Conservation (phyloP, 345 rosid species). For the Arabidopsis thaliana region TAIR10.1 NC_003074.8:23253501-23254000, state of each 20-base stretch:
- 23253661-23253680: conserved; percentile 54
- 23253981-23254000: conserved; percentile 41
- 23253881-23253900: conserved; percentile 62
- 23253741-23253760: conserved; percentile 59
- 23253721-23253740: conserved; percentile 48
- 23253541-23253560: conserved; percentile 68
- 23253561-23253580: conserved; percentile 80
- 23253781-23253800: conserved; percentile 28
- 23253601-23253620: conserved; percentile 54
- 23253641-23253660: conserved; percentile 48
- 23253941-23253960: conserved; percentile 97
- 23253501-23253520: conserved; percentile 91
- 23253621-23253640: conserved; percentile 52
- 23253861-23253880: conserved; percentile 54
- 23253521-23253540: conserved; percentile 86
- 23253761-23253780: conserved; percentile 28
- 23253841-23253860: conserved; percentile 64
- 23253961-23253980: conserved; percentile 63
- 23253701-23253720: conserved; percentile 55
- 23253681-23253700: conserved; percentile 47
- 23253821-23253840: conserved; percentile 62
- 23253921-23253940: conserved; percentile 85
- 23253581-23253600: conserved; percentile 75
- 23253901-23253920: conserved; percentile 78
- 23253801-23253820: not conserved